These are phyloP conservation scores for Neckera pumila DNA, from an alignment of 225 moss, liverwort and hornwort species.

Conservation along the genomic window DNA sequence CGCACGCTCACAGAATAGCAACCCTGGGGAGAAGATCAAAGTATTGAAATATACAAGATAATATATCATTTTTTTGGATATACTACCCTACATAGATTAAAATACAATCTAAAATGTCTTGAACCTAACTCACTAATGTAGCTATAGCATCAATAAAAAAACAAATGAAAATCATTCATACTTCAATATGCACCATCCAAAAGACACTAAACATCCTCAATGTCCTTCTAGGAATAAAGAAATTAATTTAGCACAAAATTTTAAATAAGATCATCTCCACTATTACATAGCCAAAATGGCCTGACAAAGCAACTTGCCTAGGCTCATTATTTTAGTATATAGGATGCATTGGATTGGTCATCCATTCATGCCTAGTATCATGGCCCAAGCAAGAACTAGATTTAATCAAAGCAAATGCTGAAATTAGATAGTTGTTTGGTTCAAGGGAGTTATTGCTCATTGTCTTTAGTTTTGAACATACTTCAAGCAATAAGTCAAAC, in stretches of 20 bases:
- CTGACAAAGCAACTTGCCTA: rapidly evolving
- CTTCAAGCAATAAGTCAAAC: background rate
- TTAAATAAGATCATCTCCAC: background rate
- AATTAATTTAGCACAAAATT: no score
- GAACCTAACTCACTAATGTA: no score
- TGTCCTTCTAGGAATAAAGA: rapidly evolving
- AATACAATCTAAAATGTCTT: no score
- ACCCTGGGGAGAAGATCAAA: no score
- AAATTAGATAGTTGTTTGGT: background rate
- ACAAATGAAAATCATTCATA: background rate
- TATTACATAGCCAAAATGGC: no score
- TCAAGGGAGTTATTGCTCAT: background rate
- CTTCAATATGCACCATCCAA: background rate
- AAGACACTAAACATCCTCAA: rapidly evolving
- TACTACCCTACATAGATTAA: no score
- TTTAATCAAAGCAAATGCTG: background rate
- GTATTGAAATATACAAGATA: no score
- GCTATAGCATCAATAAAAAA: background rate
- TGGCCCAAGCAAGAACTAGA: background rate
- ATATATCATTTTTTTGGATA: no score
- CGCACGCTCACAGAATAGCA: no score
- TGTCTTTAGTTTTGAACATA: background rate
- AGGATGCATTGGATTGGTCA: rapidly evolving
- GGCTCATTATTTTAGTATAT: background rate
- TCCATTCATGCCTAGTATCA: background rate